A percentile compares a stretch with the other conserved stretches of the same genome.
Evolutionary conservation across 805 yeast species (phyloP).

Genomic region (Candida xiaguanensis): DNA sequence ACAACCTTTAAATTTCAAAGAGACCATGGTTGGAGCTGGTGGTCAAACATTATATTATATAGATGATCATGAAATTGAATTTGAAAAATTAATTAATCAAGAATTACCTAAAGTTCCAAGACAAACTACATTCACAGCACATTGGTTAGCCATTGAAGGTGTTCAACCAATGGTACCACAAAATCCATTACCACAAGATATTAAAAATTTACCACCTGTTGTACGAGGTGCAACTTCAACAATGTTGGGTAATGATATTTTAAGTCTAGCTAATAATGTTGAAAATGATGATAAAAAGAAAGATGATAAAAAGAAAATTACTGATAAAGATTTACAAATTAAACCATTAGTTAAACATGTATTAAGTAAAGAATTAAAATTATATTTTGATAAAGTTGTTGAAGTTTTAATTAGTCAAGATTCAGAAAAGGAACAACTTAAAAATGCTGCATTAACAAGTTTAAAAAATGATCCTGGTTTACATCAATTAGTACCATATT

Average conservation of each 20-base stretch:
- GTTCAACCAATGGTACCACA: constrained; percentile 98
- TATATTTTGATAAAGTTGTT: constrained; percentile 87
- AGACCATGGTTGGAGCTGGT: constrained; percentile 77
- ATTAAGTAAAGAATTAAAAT: constrained; percentile 86
- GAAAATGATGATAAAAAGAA: constrained; percentile 13
- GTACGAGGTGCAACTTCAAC: constrained; percentile 76
- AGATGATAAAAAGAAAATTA: constrained; percentile 17
- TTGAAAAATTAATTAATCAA: constrained; percentile 87
- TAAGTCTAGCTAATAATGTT: constrained; percentile 21
- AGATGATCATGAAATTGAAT: constrained; percentile 90
- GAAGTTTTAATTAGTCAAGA: constrained; percentile 66
- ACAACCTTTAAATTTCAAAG: constrained; percentile 73
- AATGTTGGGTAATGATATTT: constrained; percentile 36
- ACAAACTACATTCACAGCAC: constrained; percentile 87
- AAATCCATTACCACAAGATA: constrained; percentile 82
- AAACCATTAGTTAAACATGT: constrained; percentile 95
- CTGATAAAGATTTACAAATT: constrained; percentile 53
- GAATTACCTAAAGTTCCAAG: constrained; percentile 96
- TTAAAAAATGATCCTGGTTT: constrained; percentile 90
- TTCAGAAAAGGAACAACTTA: constrained; percentile 53
- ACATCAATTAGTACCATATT: constrained; percentile 94
- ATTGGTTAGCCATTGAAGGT: constrained; percentile 98
- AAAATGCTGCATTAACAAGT: constrained; percentile 79
- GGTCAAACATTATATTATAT: constrained; percentile 92
- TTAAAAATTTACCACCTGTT: constrained; percentile 71